These are phyloP conservation scores for Penicillium vulpinum DNA, from an alignment of 2,329 filamentous ascomycete species.

Conservation along the genomic window DNA sequence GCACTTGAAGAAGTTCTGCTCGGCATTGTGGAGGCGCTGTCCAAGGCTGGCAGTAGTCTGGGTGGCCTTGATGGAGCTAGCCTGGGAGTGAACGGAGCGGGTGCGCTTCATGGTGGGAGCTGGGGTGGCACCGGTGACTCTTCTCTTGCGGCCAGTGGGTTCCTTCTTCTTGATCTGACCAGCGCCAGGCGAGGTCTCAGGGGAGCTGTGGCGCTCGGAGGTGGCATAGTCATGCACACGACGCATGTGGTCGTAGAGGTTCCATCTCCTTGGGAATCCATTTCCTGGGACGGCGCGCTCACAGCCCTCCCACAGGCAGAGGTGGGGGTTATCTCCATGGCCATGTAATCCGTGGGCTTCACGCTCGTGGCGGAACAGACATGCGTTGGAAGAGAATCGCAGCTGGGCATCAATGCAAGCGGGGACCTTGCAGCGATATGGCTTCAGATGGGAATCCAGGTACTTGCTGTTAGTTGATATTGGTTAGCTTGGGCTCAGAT, in stretches of 20 bases:
- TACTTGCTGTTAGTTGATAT: slow-evolving; percentile 70
- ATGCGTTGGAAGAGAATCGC: slow-evolving; percentile 92
- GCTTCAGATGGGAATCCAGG: slow-evolving; percentile 93
- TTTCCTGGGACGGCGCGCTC: slow-evolving; percentile 79
- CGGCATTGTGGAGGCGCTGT: slow-evolving; percentile 45
- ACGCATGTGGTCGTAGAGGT: slow-evolving; percentile 95
- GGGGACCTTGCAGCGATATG: slow-evolving; percentile 87
- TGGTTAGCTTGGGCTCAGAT: slow-evolving; percentile 21
- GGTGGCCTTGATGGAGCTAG: slow-evolving; percentile 35
- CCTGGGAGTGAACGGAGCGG: slow-evolving; percentile 42
- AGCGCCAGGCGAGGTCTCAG: slow-evolving; percentile 39
- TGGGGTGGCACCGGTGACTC: slow-evolving; percentile 38
- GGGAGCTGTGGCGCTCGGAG: slow-evolving; percentile 45
- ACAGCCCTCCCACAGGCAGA: slow-evolving; percentile 84
- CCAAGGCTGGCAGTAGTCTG: slow-evolving; percentile 37
- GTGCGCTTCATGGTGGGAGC: slow-evolving; percentile 46
- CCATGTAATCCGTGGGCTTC: slow-evolving; percentile 96
- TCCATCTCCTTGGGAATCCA: slow-evolving; percentile 94
- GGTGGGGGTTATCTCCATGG: slow-evolving; percentile 87
- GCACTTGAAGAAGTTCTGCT: slow-evolving; percentile 45
- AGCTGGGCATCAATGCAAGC: slow-evolving; percentile 83
- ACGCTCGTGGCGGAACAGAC: slow-evolving; percentile 88
- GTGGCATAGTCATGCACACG: slow-evolving; percentile 71
- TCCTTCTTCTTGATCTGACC: slow-evolving; percentile 43
- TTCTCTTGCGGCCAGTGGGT: slow-evolving; percentile 39